A percentile compares a stretch with the other conserved stretches of the same genome.
phyloP scores from a whole-genome alignment of 768 basidiomycete species.

The Phaffia australis region DNA sequence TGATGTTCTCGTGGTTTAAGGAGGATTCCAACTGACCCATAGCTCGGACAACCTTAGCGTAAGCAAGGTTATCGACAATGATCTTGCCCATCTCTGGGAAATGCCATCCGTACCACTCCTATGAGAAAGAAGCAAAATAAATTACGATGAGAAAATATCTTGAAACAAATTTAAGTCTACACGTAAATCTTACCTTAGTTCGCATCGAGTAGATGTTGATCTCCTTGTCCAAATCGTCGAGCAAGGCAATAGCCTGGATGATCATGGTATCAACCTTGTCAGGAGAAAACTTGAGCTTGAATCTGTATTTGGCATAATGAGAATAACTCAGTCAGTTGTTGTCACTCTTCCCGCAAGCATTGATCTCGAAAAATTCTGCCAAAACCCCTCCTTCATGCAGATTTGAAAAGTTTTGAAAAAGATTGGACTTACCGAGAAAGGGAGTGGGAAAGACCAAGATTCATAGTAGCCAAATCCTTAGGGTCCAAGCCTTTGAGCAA shows the following conservation, averaged over 20 bases:
- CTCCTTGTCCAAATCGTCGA: conserved; percentile 98
- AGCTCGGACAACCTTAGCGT: conserved; percentile 79
- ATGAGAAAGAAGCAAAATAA: conserved; percentile 6
- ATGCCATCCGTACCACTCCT: conserved; percentile 99
- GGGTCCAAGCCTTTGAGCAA: conserved; percentile 84
- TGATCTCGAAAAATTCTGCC: too few species aligned
- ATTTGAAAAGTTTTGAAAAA: neutral
- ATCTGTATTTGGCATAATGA: conserved; percentile 44
- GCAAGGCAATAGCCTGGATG: conserved; percentile 91
- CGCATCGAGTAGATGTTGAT: conserved; percentile 99
- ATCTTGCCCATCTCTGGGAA: conserved; percentile 99
- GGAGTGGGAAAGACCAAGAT: conserved; percentile 91
- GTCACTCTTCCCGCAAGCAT: too few species aligned
- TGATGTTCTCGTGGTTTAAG: neutral
- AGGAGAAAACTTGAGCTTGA: conserved; percentile 98
- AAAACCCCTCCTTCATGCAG: neutral
- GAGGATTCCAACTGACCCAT: conserved; percentile 55
- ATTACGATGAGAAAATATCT: neutral
- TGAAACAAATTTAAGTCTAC: neutral
- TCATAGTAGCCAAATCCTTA: conserved; percentile 93
- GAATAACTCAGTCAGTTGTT: neutral
- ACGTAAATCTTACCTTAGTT: conserved; percentile 59
- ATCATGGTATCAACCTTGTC: conserved; percentile 99
- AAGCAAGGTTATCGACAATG: conserved; percentile 90
- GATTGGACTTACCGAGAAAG: conserved; percentile 59